Conservation (phyloP, 2,329 filamentous ascomycete genomes). For the Colletotrichum plurivorum region DNA sequence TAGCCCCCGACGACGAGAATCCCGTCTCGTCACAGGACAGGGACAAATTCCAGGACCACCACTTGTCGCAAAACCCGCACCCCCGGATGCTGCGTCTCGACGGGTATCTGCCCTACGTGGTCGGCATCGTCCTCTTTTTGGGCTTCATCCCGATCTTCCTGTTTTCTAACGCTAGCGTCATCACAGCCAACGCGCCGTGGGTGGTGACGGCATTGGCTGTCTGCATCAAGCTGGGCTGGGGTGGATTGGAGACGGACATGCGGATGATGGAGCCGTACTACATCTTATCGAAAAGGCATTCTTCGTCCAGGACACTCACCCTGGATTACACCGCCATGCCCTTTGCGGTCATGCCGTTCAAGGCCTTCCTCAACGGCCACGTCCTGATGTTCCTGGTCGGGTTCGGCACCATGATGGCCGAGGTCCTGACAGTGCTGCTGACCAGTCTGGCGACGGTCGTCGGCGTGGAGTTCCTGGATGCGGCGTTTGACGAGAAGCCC, state of each 20-base stretch:
- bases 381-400: constrained; percentile 77
- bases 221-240: constrained; percentile 77
- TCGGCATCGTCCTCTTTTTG: constrained; percentile 69
- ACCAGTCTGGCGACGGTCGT: constrained; percentile 76
- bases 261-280: constrained; percentile 84
- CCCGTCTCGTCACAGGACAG: constrained; percentile 56
- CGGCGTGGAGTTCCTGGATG: constrained; percentile 70
- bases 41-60: constrained; percentile 63
- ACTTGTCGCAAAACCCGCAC: constrained; percentile 73
- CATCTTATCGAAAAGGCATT: constrained; percentile 76
- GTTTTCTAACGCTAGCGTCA: constrained; percentile 67
- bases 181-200: constrained; percentile 76
- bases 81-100: constrained; percentile 76
- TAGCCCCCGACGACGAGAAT: constrained; percentile 74
- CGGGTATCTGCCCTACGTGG: constrained; percentile 73
- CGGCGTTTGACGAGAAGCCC: constrained; percentile 42
- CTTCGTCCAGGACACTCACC: constrained; percentile 75
- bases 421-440: constrained; percentile 79
- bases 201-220: constrained; percentile 76
- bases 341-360: constrained; percentile 74
- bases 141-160: constrained; percentile 73
- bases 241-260: constrained; percentile 76
- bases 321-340: constrained; percentile 82
- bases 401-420: constrained; percentile 79
- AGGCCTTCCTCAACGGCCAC: constrained; percentile 74